These are phyloP conservation scores for Botrytis elliptica DNA, from an alignment of 2,329 filamentous ascomycete species.

Conservation along the genomic window DNA sequence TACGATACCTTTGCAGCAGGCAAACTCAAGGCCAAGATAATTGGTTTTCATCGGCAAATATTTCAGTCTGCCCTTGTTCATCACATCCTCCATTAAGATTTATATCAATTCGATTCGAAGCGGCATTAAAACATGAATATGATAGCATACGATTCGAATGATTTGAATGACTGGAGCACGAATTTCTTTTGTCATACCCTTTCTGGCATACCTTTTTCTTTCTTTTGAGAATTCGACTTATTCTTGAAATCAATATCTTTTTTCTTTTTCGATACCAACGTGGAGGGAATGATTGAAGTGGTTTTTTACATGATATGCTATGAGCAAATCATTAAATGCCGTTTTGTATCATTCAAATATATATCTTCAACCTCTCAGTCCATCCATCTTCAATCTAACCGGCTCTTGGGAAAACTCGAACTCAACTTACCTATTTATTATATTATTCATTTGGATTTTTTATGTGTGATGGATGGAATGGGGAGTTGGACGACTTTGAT, in stretches of 20 bases:
- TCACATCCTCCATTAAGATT: conserved; percentile 8
- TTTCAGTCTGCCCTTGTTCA: conserved; percentile 10
- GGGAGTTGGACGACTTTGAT: conserved; percentile 10
- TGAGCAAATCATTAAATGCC: not conserved
- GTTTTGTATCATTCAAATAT: not conserved
- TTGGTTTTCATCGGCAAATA: conserved; percentile 4
- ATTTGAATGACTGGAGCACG: conserved; percentile 18
- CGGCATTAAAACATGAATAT: conserved; percentile 13
- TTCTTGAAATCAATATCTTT: not conserved
- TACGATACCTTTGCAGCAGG: conserved; percentile 22
- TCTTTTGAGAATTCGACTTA: not conserved
- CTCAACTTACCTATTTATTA: conserved; percentile 1
- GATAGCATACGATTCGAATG: conserved; percentile 17
- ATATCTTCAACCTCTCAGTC: not conserved
- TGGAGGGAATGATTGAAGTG: not conserved
- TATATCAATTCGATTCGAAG: conserved; percentile 9
- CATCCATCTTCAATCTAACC: not conserved
- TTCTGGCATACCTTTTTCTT: conserved; percentile 15
- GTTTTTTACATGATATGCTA: not conserved
- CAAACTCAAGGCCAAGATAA: conserved; percentile 8
- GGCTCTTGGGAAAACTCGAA: conserved; percentile 6
- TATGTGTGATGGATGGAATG: not conserved
- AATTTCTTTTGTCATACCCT: conserved; percentile 20
- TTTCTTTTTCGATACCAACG: conserved; percentile 2
- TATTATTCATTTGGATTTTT: conserved; percentile 16